Percentiles rank a stretch among this genome's conserved stretches.
Conservation (phyloP, 305 asterid species). For the Fraxinus xanthoxyloides region DNA sequence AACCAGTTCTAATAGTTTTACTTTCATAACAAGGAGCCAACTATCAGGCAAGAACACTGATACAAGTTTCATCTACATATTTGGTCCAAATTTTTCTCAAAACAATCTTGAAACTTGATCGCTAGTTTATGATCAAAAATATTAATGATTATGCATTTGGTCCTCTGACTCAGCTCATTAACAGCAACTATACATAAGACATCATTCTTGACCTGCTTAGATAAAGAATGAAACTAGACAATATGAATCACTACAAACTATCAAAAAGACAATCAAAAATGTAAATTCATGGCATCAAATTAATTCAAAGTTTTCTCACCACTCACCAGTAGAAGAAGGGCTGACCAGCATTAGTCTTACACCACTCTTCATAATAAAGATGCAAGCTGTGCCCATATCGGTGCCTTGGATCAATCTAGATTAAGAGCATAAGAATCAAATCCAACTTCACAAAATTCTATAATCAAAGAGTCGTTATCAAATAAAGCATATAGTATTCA, state of each 20-base stretch:
- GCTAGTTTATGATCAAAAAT: neutral
- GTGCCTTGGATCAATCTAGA: slow-evolving; percentile 89
- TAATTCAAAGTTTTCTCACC: slow-evolving; percentile 46
- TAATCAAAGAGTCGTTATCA: neutral
- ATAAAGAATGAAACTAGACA: neutral
- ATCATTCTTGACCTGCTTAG: slow-evolving; percentile 16
- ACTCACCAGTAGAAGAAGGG: slow-evolving; percentile 80
- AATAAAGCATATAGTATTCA: neutral
- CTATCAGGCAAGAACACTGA: neutral
- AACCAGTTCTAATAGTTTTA: neutral
- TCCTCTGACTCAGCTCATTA: slow-evolving; percentile 10
- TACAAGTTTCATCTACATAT: slow-evolving; percentile 3
- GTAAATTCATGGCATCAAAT: slow-evolving; percentile 2
- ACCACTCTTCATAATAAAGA: slow-evolving; percentile 77
- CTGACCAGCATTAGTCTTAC: slow-evolving; percentile 73
- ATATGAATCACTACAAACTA: slow-evolving; percentile 2
- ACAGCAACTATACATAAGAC: slow-evolving; percentile 14
- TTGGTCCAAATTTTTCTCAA: neutral
- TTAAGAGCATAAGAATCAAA: neutral
- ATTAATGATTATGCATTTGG: neutral
- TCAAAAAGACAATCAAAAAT: neutral
- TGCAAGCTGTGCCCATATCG: slow-evolving; percentile 93
- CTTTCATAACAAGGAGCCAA: slow-evolving; percentile 13
- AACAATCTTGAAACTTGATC: neutral
- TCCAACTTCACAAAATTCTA: neutral